Evolutionary conservation across 768 basidiomycete species (phyloP).

Genomic region (Kwoniella dejecticola): DNA sequence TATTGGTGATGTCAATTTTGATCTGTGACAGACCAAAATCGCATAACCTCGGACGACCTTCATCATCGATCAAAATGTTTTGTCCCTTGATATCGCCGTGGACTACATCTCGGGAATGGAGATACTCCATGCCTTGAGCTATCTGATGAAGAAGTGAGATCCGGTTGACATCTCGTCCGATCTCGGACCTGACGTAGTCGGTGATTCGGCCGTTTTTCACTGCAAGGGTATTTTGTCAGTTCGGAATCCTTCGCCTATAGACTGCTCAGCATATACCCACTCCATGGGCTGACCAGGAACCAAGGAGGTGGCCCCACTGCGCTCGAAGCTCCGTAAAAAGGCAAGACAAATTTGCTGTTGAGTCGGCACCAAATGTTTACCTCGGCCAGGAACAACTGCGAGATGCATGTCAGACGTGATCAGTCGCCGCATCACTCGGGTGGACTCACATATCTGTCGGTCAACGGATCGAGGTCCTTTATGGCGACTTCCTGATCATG

Average conservation of each 20-base stretch:
- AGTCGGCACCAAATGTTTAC: slow-evolving; percentile 72
- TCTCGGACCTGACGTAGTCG: slow-evolving; percentile 61
- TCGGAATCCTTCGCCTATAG: neutral
- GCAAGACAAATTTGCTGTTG: slow-evolving; percentile 69
- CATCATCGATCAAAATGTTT: slow-evolving; percentile 75
- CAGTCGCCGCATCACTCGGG: too few species aligned
- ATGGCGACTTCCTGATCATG: slow-evolving; percentile 59
- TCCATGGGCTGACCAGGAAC: slow-evolving; percentile 77
- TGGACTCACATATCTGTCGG: slow-evolving; percentile 29
- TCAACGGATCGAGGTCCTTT: slow-evolving; percentile 58
- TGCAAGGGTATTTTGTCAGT: slow-evolving; percentile 4
- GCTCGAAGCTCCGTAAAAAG: slow-evolving; percentile 76
- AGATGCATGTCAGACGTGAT: slow-evolving; percentile 32
- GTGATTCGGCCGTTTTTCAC: slow-evolving; percentile 67
- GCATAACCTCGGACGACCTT: slow-evolving; percentile 68
- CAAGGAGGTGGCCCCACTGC: slow-evolving; percentile 69
- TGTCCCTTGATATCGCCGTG: slow-evolving; percentile 82
- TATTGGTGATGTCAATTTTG: slow-evolving; percentile 68
- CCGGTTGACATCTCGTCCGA: slow-evolving; percentile 33
- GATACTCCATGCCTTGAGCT: slow-evolving; percentile 77
- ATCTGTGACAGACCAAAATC: slow-evolving; percentile 84
- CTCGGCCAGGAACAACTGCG: slow-evolving; percentile 69
- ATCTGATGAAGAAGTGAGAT: slow-evolving; percentile 65
- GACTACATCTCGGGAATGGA: slow-evolving; percentile 68
- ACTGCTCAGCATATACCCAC: slow-evolving; percentile 9